Conservation (phyloP, 129 eudicot genomes). For the Centaurea solstitialis region DNA sequence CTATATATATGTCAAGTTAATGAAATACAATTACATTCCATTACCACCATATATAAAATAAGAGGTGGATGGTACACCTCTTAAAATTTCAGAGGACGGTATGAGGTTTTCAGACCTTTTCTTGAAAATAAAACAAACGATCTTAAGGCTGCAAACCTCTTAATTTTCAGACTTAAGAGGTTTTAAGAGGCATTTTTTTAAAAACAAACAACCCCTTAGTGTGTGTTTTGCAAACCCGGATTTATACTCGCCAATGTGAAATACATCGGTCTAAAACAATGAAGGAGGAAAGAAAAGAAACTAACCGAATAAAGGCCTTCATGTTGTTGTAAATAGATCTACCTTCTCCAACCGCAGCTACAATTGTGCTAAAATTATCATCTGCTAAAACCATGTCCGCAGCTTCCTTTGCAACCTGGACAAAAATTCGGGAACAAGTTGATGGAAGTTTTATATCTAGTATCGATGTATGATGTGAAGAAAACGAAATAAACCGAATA, state of each 20-base stretch:
- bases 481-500: neutral
- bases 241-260: neutral
- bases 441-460: neutral
- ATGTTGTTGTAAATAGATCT: conserved; percentile 85
- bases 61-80: no score
- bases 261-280: neutral
- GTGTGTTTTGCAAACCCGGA: no score
- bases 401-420: conserved; percentile 91
- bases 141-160: no score
- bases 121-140: no score
- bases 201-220: no score
- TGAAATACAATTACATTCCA: neutral
- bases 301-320: conserved; percentile 86
- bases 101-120: no score
- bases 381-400: conserved; percentile 95
- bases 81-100: no score
- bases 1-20: conserved; percentile 28
- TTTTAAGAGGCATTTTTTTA: no score
- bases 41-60: neutral
- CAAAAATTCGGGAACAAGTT: neutral
- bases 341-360: conserved; percentile 89
- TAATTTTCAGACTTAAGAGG: no score
- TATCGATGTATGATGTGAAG: neutral
- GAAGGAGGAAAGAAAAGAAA: conserved; percentile 13
- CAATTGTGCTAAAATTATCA: conserved; percentile 88